A percentile compares a stretch with the other conserved stretches of the same genome.
phyloP scores from a whole-genome alignment of 2,329 filamentous ascomycete genomes.

The Aspergillus intermedius region DNA sequence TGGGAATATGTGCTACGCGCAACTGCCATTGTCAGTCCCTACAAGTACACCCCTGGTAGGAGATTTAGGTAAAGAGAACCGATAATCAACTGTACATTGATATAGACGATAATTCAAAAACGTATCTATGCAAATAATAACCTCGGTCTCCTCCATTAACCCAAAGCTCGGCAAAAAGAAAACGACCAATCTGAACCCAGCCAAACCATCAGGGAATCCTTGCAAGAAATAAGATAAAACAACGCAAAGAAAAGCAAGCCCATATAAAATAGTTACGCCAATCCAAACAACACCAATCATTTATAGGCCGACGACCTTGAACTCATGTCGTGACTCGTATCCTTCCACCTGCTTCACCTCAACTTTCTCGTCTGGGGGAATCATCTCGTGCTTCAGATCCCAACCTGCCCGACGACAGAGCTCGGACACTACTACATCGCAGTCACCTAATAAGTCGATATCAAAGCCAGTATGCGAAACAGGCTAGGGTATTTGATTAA shows the following conservation, averaged over 20 bases:
- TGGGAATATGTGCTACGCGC: too few relatives aligned
- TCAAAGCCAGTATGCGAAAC: constrained; percentile 91
- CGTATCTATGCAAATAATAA: too few relatives aligned
- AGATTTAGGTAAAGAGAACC: too few relatives aligned
- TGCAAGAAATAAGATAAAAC: constrained; percentile 6
- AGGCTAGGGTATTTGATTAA: constrained; percentile 42
- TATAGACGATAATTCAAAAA: too few relatives aligned
- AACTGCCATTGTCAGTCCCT: too few relatives aligned
- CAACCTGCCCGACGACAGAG: constrained; percentile 76
- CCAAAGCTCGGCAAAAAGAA: too few relatives aligned
- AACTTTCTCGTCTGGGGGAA: constrained; percentile 59
- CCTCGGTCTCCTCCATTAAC: too few relatives aligned
- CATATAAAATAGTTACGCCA: constrained; percentile 13
- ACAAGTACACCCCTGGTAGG: too few relatives aligned
- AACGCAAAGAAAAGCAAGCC: constrained; percentile 10
- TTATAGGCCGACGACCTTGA: constrained; percentile 36
- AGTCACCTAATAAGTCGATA: constrained; percentile 91
- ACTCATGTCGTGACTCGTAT: constrained; percentile 39
- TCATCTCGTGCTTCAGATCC: constrained; percentile 75
- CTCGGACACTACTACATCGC: constrained; percentile 83
- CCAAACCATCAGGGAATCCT: neutral
- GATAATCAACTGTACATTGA: too few relatives aligned
- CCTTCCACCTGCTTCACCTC: constrained; percentile 48
- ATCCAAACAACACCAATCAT: constrained; percentile 26
- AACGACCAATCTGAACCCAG: too few relatives aligned